phyloP scores from a whole-genome alignment of 1,284 basidiomycete species.

The Ganoderma sinense region DNA sequence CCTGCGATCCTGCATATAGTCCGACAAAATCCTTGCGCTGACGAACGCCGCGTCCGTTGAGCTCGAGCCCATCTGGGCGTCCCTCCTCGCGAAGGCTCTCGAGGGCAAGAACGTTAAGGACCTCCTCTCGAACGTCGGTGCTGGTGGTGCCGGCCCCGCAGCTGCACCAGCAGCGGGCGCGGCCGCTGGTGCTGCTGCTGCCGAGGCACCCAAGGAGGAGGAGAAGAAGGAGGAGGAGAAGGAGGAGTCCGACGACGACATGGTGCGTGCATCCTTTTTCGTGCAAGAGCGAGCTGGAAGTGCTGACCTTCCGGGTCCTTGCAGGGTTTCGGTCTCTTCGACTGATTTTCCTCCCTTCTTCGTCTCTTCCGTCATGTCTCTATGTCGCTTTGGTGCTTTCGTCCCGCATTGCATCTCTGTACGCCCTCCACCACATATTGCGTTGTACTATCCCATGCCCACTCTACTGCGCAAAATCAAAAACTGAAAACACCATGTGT shows the following conservation, averaged over 20 bases:
- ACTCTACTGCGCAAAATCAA: conserved; percentile 5
- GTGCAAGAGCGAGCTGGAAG: not conserved
- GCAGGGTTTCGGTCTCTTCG: conserved; percentile 86
- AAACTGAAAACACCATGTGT: conserved; percentile 6
- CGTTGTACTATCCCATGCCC: conserved; percentile 6
- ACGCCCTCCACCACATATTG: conserved; percentile 7
- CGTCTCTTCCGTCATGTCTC: not conserved
- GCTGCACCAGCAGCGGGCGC: conserved; percentile 54
- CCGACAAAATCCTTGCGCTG: conserved; percentile 91
- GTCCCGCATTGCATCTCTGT: conserved; percentile 10
- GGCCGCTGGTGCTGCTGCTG: conserved; percentile 67
- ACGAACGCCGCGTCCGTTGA: conserved; percentile 87
- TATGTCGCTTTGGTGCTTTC: conserved; percentile 9
- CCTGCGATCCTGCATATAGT: conserved; percentile 49
- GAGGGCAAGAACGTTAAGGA: conserved; percentile 99
- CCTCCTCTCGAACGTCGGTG: conserved; percentile 90
- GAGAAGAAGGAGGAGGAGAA: conserved; percentile 87
- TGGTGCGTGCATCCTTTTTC: conserved; percentile 64
- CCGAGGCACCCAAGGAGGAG: conserved; percentile 67
- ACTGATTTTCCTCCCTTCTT: conserved; percentile 51
- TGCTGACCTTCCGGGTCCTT: not conserved
- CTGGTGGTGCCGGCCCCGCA: conserved; percentile 83
- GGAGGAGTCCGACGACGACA: conserved; percentile 93
- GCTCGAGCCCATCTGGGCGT: conserved; percentile 97
- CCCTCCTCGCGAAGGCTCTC: conserved; percentile 95